Conservation (phyloP, 2,329 filamentous ascomycete genomes). For the Claviceps fusiformis region DNA sequence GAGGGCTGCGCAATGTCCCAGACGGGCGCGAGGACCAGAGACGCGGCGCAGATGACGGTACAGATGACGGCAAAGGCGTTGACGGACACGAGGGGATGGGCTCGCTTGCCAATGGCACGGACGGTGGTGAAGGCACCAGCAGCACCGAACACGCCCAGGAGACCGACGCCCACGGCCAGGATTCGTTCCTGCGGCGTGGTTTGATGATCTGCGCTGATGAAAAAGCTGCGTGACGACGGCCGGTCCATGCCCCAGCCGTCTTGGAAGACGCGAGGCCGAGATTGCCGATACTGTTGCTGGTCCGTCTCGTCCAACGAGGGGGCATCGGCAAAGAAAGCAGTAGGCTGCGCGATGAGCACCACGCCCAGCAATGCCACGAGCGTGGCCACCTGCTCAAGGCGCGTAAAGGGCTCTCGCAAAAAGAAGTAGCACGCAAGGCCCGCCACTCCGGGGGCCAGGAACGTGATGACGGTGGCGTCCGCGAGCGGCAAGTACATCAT, state of each 20-base stretch:
- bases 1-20: constrained; percentile 31
- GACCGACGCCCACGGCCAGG: constrained; percentile 53
- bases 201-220: constrained; percentile 22
- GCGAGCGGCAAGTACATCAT: constrained; percentile 68
- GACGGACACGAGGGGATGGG: constrained; percentile 71
- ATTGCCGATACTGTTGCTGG: no score
- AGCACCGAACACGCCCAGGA: constrained; percentile 66
- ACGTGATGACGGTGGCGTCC: constrained; percentile 82
- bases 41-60: constrained; percentile 49
- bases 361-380: constrained; percentile 67
- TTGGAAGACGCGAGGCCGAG: no score
- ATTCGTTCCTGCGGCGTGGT: constrained; percentile 51
- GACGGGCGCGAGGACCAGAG: constrained; percentile 39
- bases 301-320: constrained; percentile 3
- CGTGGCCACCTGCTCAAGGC: constrained; percentile 62
- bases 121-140: constrained; percentile 63
- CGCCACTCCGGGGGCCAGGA: constrained; percentile 65
- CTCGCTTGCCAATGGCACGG: constrained; percentile 64
- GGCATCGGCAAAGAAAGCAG: constrained; percentile 33
- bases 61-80: constrained; percentile 70
- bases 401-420: constrained; percentile 63
- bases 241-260: not conserved
- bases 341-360: constrained; percentile 66
- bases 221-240: not conserved
- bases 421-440: constrained; percentile 70